Evolutionary conservation across 495 filamentous ascomycete genomes (phyloP), one percentile per base, ranked within the genome.

Genomic region (Penicillium ochrochloron): DNA sequence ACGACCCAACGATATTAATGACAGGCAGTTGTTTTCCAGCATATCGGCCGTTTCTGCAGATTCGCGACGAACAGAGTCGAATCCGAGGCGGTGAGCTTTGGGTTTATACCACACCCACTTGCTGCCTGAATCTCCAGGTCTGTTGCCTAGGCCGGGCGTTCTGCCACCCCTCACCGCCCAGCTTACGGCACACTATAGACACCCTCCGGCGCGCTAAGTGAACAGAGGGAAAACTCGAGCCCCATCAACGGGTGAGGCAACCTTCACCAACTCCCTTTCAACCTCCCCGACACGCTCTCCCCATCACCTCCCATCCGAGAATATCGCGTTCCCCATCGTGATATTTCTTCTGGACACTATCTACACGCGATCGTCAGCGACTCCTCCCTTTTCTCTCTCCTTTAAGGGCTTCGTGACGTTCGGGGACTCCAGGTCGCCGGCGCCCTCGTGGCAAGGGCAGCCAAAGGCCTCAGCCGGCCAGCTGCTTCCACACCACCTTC

Each of bases 371-470:
- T 61, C 31, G 63, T 57, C 54, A 56, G 69, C 64, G 63, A 65
- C 73, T 67, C 60, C 54, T 44, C 23, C 52, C 55, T 60, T 67
- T 72, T 72, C 59, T 59, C 73, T 59, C 70, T 74, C 69, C 73
- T 79, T 66, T 41, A 44, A 57, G 70, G 71, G 71, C 72, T 78
- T 74, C 76, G 76, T 75, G 71, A 77, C 74, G 72, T 78, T 68
- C 71, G 72, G 75, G 71, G 67, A 76, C 68, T 53, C 53, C 68
- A 76, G 78, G 79, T 80, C 78, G 76, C 75, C 73, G 78, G 78
- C 80, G 80, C 80, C 80, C 80, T 82, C 78, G 80, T 82, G 80
- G 80, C 80, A 82, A 82, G 80, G 80, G 77, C 80, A 78, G 80
- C 79, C 79, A 78, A 76, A 80, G 78, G 77, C 80, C 80, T 80